Conservation (phyloP, 805 yeast species). For the Kodamaea leandrae region DNA sequence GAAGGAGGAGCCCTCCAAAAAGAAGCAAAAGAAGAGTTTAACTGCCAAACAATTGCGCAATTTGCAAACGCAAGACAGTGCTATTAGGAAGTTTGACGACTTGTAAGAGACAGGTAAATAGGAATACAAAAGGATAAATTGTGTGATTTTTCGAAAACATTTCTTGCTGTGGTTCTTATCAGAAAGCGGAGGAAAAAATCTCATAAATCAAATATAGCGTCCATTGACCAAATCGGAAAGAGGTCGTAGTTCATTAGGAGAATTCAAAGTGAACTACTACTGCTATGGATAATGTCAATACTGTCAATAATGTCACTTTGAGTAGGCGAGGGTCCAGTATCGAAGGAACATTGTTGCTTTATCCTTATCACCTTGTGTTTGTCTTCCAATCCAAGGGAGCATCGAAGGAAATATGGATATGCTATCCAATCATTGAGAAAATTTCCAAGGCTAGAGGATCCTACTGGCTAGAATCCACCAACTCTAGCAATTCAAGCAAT, state of each 20-base stretch:
- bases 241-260: no score
- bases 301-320: slow-evolving; percentile 39
- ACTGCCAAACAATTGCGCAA: slow-evolving; percentile 47
- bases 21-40: slow-evolving; percentile 31
- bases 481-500: slow-evolving; percentile 12
- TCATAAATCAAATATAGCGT: not conserved
- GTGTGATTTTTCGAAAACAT: no score
- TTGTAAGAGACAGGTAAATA: slow-evolving; percentile 39
- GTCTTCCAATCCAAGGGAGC: slow-evolving; percentile 22
- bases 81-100: slow-evolving; percentile 64
- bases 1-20: slow-evolving; percentile 24
- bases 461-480: slow-evolving; percentile 28
- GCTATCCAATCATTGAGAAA: slow-evolving; percentile 77
- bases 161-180: no score
- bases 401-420: slow-evolving; percentile 79
- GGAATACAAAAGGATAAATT: no score
- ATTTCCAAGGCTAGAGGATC: slow-evolving; percentile 59
- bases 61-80: slow-evolving; percentile 55
- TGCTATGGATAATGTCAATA: slow-evolving; percentile 18
- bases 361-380: slow-evolving; percentile 40
- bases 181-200: slow-evolving; percentile 1
- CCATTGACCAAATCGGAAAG: no score
- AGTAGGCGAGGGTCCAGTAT: slow-evolving; percentile 38
- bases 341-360: slow-evolving; percentile 35
- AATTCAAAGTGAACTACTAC: not conserved